A percentile compares a stretch with the other conserved stretches of the same genome.
phyloP scores from a whole-genome alignment of 371 early-diverging fungal species.

The Mortierella sp. region DNA sequence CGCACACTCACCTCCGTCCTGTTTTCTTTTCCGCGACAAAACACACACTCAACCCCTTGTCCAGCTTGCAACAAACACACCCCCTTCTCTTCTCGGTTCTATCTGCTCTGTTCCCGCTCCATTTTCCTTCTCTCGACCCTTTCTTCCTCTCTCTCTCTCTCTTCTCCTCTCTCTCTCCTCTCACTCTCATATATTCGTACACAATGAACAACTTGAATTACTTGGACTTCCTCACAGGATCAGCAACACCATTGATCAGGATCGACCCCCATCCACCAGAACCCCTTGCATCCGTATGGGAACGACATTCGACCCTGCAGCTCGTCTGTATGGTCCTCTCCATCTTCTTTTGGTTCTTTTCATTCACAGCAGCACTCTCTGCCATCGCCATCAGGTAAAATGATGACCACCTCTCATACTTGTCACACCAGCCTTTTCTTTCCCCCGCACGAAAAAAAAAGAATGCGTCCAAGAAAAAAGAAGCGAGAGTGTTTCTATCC shows the following conservation, averaged over 20 bases:
- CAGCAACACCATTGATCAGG: constrained; percentile 1
- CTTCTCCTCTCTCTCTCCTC: not conserved
- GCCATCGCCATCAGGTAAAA: constrained; percentile 55
- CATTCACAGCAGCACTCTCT: constrained; percentile 40
- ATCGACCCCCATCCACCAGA: constrained; percentile 3
- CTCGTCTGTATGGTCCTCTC: constrained; percentile 51
- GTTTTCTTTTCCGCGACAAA: too few species aligned
- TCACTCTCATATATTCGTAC: not conserved
- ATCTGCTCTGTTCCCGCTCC: too few species aligned
- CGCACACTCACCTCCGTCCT: too few species aligned
- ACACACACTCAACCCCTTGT: too few species aligned
- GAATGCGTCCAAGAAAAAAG: too few species aligned
- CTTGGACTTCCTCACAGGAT: constrained; percentile 6
- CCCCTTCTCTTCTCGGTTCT: not conserved
- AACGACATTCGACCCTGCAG: constrained; percentile 48
- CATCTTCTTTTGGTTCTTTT: constrained; percentile 51
- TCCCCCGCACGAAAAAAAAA: not conserved
- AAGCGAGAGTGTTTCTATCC: not conserved
- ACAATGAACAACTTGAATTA: constrained; percentile 17
- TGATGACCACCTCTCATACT: not conserved
- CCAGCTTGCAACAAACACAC: not conserved
- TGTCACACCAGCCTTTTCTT: too few species aligned
- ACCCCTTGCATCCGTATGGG: constrained; percentile 43
- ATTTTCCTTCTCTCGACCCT: not conserved
- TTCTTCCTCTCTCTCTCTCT: not conserved